Base-by-base conservation (phyloP, 176 grass and related monocot genomes). In the Luzula sylvatica region DNA sequence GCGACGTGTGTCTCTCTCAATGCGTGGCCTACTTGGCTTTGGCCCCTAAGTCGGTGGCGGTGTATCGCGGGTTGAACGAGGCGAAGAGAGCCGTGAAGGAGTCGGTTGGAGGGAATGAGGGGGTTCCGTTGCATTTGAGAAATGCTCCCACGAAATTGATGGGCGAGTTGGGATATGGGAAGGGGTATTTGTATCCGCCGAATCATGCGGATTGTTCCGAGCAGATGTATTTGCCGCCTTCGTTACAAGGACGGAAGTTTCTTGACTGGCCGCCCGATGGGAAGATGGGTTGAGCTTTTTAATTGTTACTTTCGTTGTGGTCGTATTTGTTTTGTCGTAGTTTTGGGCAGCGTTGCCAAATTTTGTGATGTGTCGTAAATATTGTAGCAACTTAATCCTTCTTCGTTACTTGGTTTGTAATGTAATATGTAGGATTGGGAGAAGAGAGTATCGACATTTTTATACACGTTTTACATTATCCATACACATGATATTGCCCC, bases 141-240 rank as follows among this genome's bases (percentile, higher is more conserved):
- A 78, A 78, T 42, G 68, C 75, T 4, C 75, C 60, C 3, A 78
- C 75, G 20, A 78, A 67, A 64, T 38, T 78, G 67, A 78, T 78
- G 68, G 65, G 66, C 56, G 66, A 78, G 23, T 60, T 78, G 52
- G 75, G 68, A 8, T 78, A 78, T 23, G 75, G 68, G 17, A 60
- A 78, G 23, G 75, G 50, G 17, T 78, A 78, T 46, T 11, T 78
- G 52, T 78, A 78, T 60, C 75, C 75, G 15, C 75, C 75, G 35
- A 67, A 72, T 66, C 68, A 78, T 23, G 32, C 7, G 1, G 52
- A 72, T 60, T 72, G 61, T 56, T 78, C 68, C 3, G 63, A 22
- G 2, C 75, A 78, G 53, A 67, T 52, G 4, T 78, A 78, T 56
- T 43, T 78, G 30, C 75, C 75, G 3, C 58, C 51, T 8, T 72